Evolutionary conservation across 305 asterid species (phyloP), one percentile per base, ranked within the genome.

Genomic region (Caryopteris hybrid): DNA sequence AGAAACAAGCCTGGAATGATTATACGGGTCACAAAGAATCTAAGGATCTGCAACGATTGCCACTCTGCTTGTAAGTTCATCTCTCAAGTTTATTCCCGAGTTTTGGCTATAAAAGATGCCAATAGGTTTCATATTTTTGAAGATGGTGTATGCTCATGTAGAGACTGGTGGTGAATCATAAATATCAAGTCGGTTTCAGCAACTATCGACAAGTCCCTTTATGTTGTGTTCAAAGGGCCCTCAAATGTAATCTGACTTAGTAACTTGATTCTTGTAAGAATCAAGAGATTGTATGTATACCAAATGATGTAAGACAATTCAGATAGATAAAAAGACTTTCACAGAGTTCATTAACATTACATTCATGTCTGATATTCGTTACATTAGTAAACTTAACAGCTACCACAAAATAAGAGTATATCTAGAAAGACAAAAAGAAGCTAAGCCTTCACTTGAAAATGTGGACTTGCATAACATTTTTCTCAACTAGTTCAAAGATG

Each of bases 11-110:
- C 79, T 2, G 78, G 72, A 38, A 48, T 72, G 21, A 47, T 50
- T 43, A 68, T 80, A 54, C 61, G 85, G 80, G 56, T 83, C 45
- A 77, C 83, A 1, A 83, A 83, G 38, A 80, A 80, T 65, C 65
- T 83, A 33, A 70, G 85, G 11, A 76, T 72, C 12, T 83, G 88
- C 76, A 62, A 73, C 7, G 88, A 83, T 51, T 83, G 85, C 64
- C 88, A 83, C 70, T 64, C 70, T 1, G 80, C 80, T 13, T 7
- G 83, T 58, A 83, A 80, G 79, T 80, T 77, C 62, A 51, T 83
- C 64, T 83, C 88, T 61, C 64, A 31, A 71, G 80, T 65, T 13
- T 83, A 59, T 47, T 75, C 54, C 9, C 70, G 83, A 38, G 70
- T 58, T 42, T 55, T 83, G 64, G 71, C 66, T 39, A 71, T 83